phyloP scores from a whole-genome alignment of 495 filamentous ascomycete genomes.

The Penicillium cinerascens region DNA sequence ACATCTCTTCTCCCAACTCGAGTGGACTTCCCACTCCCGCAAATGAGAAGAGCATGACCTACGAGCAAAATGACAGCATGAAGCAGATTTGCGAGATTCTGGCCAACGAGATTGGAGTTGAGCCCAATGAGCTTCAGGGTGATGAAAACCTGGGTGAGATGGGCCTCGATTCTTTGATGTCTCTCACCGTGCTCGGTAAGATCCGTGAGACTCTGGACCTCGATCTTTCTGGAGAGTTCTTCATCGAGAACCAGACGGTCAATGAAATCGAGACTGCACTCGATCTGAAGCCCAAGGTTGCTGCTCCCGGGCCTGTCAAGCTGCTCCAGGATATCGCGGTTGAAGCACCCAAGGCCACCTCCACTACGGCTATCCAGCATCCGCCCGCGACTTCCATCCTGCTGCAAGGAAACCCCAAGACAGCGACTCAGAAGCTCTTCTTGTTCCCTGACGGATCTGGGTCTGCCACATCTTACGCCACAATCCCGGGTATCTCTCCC shows the following conservation, averaged over 20 bases:
- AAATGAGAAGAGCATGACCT: slow-evolving; percentile 31
- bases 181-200: slow-evolving; percentile 46
- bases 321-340: slow-evolving; percentile 18
- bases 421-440: slow-evolving; percentile 41
- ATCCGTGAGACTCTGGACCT: slow-evolving; percentile 53
- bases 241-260: slow-evolving; percentile 59
- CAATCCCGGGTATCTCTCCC: slow-evolving; percentile 52
- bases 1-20: slow-evolving; percentile 34
- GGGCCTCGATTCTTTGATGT: slow-evolving; percentile 54
- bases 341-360: slow-evolving; percentile 12
- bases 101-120: slow-evolving; percentile 64
- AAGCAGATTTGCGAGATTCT: slow-evolving; percentile 55
- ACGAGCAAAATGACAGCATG: slow-evolving; percentile 47
- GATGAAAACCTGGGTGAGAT: slow-evolving; percentile 44
- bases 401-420: slow-evolving; percentile 47
- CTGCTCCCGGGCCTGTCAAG: slow-evolving; percentile 20
- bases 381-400: slow-evolving; percentile 49
- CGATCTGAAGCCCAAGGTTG: slow-evolving; percentile 35
- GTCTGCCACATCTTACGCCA: slow-evolving; percentile 58
- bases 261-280: slow-evolving; percentile 50
- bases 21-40: slow-evolving; percentile 30
- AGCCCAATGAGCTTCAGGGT: slow-evolving; percentile 56
- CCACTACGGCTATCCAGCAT: slow-evolving; percentile 22
- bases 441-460: slow-evolving; percentile 51
- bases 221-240: slow-evolving; percentile 53